Base-by-base conservation (phyloP, 345 rosid species). In the Citrus sinensis region DNA sequence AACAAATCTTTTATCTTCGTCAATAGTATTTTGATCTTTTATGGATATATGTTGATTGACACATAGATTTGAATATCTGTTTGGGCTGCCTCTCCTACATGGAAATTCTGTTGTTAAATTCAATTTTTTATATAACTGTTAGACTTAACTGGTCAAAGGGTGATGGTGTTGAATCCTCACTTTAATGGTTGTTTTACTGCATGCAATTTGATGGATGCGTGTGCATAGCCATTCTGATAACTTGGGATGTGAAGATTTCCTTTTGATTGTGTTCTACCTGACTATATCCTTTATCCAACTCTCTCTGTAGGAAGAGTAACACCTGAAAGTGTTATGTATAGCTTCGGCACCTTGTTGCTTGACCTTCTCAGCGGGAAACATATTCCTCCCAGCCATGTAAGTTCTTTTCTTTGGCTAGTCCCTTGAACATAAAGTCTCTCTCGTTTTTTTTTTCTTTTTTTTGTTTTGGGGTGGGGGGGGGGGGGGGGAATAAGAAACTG, bases 331-430 rank as follows among this genome's bases (percentile, higher is more conserved):
- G 98, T 93, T 27, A 91, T 87, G 69, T 93, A 93, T 82, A 95
- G 98, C 84, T 95, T 93, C 74, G 98, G 98, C 77, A 93, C 91
- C 76, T 92, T 95, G 71, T 86, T 95, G 87, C 83, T 95, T 77
- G 98, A 95, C 82, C 98, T 95, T 83, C 92, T 95, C 56, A 92
- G 97, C 46, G 98, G 98, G 80, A 94, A 92, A 81, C 98, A 94
- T 87, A 94, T 94, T 86, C 95, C 98, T 86, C 98, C 97, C 8
- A 88, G 98, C 85, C 98, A 92, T 80, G 98, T 95, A 85, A 90
- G 92, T 85, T 70, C 56, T 78, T 20, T 71, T n/a, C 73, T 72
- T 72, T 54, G 24, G 6, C 30, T 54, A 69, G 46, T 59, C 63
- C 34, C 13, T 34, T 75, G 32, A 34, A 66, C 37, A 51, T 29